Evolutionary conservation across 2,329 filamentous ascomycete species (phyloP).

Genomic region (Reticulascus tulasneorum): DNA sequence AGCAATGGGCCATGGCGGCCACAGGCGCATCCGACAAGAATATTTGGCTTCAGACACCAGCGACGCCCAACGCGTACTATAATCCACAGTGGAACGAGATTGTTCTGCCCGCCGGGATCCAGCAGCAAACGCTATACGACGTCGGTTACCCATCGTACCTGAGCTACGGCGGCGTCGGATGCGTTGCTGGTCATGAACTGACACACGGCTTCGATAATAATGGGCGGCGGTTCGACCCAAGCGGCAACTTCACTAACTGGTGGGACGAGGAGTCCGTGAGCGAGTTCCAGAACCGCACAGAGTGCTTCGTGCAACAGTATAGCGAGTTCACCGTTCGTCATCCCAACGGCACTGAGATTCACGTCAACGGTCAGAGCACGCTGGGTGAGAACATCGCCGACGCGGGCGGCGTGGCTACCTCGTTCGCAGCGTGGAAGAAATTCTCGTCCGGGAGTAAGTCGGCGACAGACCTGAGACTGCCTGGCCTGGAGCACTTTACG

Average conservation of each 20-base stretch:
- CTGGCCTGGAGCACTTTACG: slow-evolving; percentile 57
- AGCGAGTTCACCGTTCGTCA: slow-evolving; percentile 54
- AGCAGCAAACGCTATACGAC: slow-evolving; percentile 62
- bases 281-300: slow-evolving; percentile 53
- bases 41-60: slow-evolving; percentile 55
- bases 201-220: slow-evolving; percentile 67
- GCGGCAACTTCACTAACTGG: slow-evolving; percentile 62
- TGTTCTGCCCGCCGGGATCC: slow-evolving; percentile 64
- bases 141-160: slow-evolving; percentile 59
- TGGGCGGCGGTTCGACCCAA: slow-evolving; percentile 60
- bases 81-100: slow-evolving; percentile 63
- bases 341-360: slow-evolving; percentile 50
- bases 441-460: slow-evolving; percentile 49
- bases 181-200: slow-evolving; percentile 64
- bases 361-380: slow-evolving; percentile 60
- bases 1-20: slow-evolving; percentile 57
- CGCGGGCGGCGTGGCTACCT: slow-evolving; percentile 59
- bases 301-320: slow-evolving; percentile 67
- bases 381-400: slow-evolving; percentile 70
- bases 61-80: slow-evolving; percentile 63
- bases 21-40: slow-evolving; percentile 56
- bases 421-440: slow-evolving; percentile 64
- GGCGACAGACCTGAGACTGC: slow-evolving; percentile 42
- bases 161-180: slow-evolving; percentile 63
- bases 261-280: slow-evolving; percentile 58